phyloP scores from a whole-genome alignment of 345 rosid species.

The Rhizophora apiculata region DNA sequence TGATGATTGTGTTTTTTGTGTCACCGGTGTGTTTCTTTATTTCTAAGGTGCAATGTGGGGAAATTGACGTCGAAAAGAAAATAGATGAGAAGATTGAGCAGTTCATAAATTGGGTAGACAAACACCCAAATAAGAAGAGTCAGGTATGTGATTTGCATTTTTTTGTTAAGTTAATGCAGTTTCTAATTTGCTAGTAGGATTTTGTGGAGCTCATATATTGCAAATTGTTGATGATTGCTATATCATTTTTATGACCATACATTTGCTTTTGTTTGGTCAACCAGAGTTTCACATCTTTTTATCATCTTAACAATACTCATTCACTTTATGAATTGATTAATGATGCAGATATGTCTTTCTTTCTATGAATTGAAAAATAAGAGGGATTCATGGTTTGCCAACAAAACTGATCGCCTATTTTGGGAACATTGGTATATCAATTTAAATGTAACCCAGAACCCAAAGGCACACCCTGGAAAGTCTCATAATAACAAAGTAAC shows the following conservation, averaged over 20 bases:
- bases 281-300: background rate
- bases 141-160: conserved; percentile 46
- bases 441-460: conserved; percentile 72
- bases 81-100: conserved; percentile 93
- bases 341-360: conserved; percentile 75
- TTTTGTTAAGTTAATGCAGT: background rate
- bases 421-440: conserved; percentile 97
- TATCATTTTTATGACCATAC: background rate
- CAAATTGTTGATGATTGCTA: no score
- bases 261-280: conserved; percentile 6
- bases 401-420: conserved; percentile 55
- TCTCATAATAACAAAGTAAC: conserved; percentile 59
- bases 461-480: conserved; percentile 49
- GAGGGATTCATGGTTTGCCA: conserved; percentile 80
- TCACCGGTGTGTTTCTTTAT: background rate
- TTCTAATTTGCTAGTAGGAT: no score
- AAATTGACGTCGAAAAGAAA: conserved; percentile 79
- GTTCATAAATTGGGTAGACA: conserved; percentile 82
- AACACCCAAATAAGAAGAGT: conserved; percentile 92
- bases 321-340: background rate
- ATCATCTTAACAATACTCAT: background rate
- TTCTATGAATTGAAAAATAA: conserved; percentile 91
- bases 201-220: no score
- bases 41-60: conserved; percentile 85
- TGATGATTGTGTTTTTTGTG: background rate